These are phyloP conservation scores for Pyrenula massariospora DNA, from an alignment of 495 filamentous ascomycete genomes.

Conservation along the genomic window DNA sequence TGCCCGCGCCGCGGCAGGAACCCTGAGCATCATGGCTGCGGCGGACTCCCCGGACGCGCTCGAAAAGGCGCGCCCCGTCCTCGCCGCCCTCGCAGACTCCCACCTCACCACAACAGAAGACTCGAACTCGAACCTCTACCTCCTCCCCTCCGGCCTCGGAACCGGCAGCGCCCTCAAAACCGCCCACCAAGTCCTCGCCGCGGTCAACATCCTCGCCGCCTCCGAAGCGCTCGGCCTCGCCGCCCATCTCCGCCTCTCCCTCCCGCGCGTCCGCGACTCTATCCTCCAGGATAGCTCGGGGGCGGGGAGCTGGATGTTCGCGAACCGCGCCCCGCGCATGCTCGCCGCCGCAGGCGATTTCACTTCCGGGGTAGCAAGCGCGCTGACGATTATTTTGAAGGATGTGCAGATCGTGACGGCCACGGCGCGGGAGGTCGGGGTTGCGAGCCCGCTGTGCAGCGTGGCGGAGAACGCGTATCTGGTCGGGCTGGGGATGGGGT, in stretches of 20 bases:
- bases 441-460: constrained; percentile 60
- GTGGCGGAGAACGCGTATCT: constrained; percentile 62
- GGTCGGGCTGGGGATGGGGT: constrained; percentile 45
- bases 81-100: constrained; percentile 47
- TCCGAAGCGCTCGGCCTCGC: constrained; percentile 69
- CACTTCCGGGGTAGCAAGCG: constrained; percentile 49
- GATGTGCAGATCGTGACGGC: constrained; percentile 71
- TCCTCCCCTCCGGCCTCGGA: constrained; percentile 61
- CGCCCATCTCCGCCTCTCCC: constrained; percentile 53
- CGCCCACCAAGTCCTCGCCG: constrained; percentile 73
- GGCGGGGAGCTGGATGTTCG: constrained; percentile 75
- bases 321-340: constrained; percentile 60
- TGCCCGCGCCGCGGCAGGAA: constrained; percentile 59
- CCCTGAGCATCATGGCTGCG: constrained; percentile 73
- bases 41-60: constrained; percentile 40
- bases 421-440: constrained; percentile 44
- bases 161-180: constrained; percentile 83
- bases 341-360: constrained; percentile 52
- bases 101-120: too few species aligned
- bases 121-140: constrained; percentile 53
- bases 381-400: constrained; percentile 68
- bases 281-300: constrained; percentile 42
- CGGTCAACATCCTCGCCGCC: constrained; percentile 59
- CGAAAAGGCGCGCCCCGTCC: constrained; percentile 42
- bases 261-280: constrained; percentile 37